Base-by-base conservation (phyloP, 768 basidiomycete genomes). In the Daedaleopsis sinensis region DNA sequence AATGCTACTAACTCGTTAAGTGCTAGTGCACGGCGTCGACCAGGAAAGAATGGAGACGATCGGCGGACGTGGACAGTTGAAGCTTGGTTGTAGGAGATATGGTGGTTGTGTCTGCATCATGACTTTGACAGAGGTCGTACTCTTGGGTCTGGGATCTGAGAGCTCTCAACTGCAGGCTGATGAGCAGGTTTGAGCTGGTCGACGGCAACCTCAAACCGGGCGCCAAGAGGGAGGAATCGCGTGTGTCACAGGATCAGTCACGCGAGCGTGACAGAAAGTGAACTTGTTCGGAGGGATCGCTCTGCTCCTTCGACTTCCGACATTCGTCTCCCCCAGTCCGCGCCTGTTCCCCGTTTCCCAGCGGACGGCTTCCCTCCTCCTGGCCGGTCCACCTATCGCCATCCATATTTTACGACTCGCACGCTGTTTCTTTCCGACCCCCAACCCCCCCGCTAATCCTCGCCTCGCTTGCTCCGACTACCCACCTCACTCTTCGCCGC, bases 231-330 rank as follows among this genome's bases (percentile, higher is more conserved):
- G 27, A 7, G 27, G 27, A 7, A 32, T 32, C 39, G 39, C 38
- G 53, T 44, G 19, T 38, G 57, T 63, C 57, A 59, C 62, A 38
- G 9, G 19, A 23, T 7, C 6, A 32, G 56, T 62, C 58, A 60
- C 58, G 55, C 50, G 63, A 15, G 9, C 21, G 64, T 65, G 59
- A 65, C 64, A 6, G 56, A 58, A 60, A 44, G 55, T 52, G 52
- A 61, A 66, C 63, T 19, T 57, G 58, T 39, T 55, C 39, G 21
- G 35, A 21, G 35, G 35, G 13, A 27, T n/a, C 35, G 42, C 42
- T 49, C 46, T 23, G 19, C 46, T 37, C 39, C 57, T 37, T 55
- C 27, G 10, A 35, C 50, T 55, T 66, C 56, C 27, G 27, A 32
- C 27, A 32, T 32, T 32, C 27, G 27, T 32, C 27, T 32, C 7